A percentile compares a stretch with the other conserved stretches of the same genome.
These are phyloP conservation scores for Aspergillus japonicus DNA, from an alignment of 2,329 filamentous ascomycete genomes.

Conservation along the genomic window DNA sequence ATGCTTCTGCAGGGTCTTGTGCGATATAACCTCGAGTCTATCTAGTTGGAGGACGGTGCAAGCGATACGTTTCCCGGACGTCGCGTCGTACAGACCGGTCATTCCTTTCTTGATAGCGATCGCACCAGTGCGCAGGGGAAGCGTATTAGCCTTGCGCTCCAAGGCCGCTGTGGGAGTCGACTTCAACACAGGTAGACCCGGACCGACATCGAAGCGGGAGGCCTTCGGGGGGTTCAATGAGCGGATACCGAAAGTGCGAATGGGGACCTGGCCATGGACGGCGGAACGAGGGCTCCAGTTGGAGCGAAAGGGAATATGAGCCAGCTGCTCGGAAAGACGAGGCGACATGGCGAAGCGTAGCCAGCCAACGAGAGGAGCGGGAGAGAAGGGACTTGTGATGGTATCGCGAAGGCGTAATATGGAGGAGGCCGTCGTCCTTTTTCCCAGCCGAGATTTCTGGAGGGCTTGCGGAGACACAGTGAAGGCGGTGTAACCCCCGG, in stretches of 20 bases:
- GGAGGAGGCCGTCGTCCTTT: background rate
- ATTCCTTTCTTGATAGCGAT: conserved; percentile 93
- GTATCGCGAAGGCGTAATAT: background rate
- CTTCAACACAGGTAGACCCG: conserved; percentile 52
- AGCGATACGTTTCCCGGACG: conserved; percentile 72
- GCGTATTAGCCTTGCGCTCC: conserved; percentile 56
- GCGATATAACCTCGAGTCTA: conserved; percentile 81
- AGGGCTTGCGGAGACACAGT: background rate
- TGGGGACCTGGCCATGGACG: conserved; percentile 23
- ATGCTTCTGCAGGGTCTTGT: conserved; percentile 76
- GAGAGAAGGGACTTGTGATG: background rate
- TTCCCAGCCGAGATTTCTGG: conserved; percentile 16
- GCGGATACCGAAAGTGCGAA: conserved; percentile 53
- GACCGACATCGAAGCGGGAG: conserved; percentile 55
- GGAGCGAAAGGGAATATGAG: conserved; percentile 28
- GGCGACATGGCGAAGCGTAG: conserved; percentile 31
- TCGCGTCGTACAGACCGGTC: conserved; percentile 79
- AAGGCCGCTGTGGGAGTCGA: conserved; percentile 60
- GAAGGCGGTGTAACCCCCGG: conserved; percentile 12
- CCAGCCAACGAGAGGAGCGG: background rate
- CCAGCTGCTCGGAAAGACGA: conserved; percentile 33
- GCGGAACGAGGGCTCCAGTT: conserved; percentile 26
- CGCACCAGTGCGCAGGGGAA: conserved; percentile 72
- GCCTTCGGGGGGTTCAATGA: conserved; percentile 56
- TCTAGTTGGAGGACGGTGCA: conserved; percentile 95